Conservation (phyloP, 2,329 filamentous ascomycete species). For the Clarireedia hainanense region DNA sequence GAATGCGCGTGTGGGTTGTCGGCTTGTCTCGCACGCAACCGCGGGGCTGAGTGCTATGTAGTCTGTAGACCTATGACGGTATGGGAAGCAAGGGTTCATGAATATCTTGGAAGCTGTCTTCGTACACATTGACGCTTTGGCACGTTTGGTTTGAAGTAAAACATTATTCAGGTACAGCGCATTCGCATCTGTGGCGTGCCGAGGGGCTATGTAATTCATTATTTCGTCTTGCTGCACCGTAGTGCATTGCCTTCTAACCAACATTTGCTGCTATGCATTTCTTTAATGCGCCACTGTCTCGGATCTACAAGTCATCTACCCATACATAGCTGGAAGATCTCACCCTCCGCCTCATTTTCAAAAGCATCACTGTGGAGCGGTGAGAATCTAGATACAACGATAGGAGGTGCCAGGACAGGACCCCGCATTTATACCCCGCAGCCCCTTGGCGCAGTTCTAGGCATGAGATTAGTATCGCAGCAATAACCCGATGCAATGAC, state of each 20-base stretch:
- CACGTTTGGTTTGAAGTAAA: not conserved
- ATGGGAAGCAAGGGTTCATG: not conserved
- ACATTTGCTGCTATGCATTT: too few species aligned
- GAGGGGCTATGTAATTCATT: not conserved
- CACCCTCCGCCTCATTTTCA: too few species aligned
- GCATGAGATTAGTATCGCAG: not conserved
- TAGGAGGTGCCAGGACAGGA: not conserved
- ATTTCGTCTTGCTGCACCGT: too few species aligned
- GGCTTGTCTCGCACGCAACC: constrained; percentile 6
- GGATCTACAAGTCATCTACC: too few species aligned
- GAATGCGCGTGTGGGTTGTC: not conserved
- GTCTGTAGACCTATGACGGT: constrained; percentile 5
- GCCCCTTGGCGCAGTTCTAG: not conserved
- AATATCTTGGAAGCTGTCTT: constrained; percentile 6
- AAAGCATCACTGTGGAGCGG: too few species aligned
- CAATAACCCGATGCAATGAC: not conserved
- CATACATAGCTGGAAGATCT: too few species aligned
- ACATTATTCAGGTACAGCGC: not conserved
- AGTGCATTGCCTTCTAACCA: too few species aligned
- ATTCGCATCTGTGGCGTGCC: not conserved
- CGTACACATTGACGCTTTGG: constrained; percentile 4
- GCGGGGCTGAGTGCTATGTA: constrained; percentile 13
- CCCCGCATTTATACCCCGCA: not conserved
- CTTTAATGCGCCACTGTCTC: too few species aligned
- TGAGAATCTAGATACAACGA: not conserved